Base-by-base conservation (phyloP, 768 basidiomycete genomes). In the Rhodotorula taiwanensis region DNA sequence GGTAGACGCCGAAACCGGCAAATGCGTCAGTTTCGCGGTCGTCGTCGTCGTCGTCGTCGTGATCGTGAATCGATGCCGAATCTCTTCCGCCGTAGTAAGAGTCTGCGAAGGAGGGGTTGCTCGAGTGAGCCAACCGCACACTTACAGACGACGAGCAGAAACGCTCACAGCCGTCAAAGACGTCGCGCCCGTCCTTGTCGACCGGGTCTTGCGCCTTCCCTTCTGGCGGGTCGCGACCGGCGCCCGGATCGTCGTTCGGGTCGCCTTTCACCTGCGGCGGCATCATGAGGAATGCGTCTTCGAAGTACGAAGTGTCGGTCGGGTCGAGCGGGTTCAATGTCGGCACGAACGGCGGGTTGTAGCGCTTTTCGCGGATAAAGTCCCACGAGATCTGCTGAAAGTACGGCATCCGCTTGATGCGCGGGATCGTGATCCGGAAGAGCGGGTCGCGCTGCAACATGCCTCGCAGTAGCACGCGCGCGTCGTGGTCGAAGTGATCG, bases 231-330 rank as follows among this genome's bases (percentile, higher is more conserved):
- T 74, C 71, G 16, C 63, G 60, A 16, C 61, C 66, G 13, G 82
- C 80, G 14, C 54, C 66, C 7, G 50, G 64, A 48, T 85, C 86
- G 71, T 82, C 80, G 64, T 80, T 81, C 55, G 87, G 86, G n/a
- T 52, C 60, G 20, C 72, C 76, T 31, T 72, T 71, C 65, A 98
- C 83, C 52, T 88, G 85, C 28, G 92, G 89, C 69, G 87, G 86
- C 88, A 98, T 94, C 74, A 88, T 88, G 62, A 98, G 81, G 83
- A 95, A 98, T 44, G 89, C 86, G 66, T 93, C 89, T 76, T 98
- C 94, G 76, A 98, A 99, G 77, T 98, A 97, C 76, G 89, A 89
- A 69, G 89, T 93, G 81, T 99, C 95, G 72, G 86, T 85, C 64
- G 92, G 92, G 77, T 94, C 89, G 47, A 83, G 83, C 27, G 88